Evolutionary conservation across 2,329 filamentous ascomycete genomes (phyloP).

Genomic region (Cladosporium austrohemisphaericum): DNA sequence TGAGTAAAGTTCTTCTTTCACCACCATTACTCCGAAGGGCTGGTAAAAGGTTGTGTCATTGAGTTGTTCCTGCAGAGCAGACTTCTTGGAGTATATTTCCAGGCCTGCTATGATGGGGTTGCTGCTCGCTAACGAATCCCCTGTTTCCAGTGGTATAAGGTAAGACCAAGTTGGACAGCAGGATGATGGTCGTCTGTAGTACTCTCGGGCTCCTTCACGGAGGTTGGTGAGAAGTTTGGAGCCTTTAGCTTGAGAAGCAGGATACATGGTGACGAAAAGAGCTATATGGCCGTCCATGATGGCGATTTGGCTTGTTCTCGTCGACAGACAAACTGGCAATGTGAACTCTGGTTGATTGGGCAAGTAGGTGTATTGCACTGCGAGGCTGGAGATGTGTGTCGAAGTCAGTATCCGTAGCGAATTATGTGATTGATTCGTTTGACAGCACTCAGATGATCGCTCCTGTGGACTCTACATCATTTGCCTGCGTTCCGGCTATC

Average conservation of each 20-base stretch:
- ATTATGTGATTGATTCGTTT: no score
- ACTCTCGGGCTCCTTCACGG: conserved; percentile 22
- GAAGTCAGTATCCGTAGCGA: no score
- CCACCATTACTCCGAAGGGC: conserved; percentile 22
- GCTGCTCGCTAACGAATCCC: no score
- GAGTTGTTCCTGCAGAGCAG: conserved; percentile 24
- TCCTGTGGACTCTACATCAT: no score
- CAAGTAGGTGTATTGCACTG: no score
- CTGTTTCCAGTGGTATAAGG: conserved; percentile 13
- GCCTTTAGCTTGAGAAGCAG: conserved; percentile 21
- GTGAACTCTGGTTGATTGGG: no score
- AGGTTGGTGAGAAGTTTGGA: conserved; percentile 24
- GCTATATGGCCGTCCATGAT: conserved; percentile 22
- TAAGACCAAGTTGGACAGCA: conserved; percentile 24
- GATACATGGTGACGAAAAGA: conserved; percentile 25
- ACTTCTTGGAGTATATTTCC: conserved; percentile 27
- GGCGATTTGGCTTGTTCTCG: no score
- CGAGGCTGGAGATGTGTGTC: no score
- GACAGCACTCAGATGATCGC: no score
- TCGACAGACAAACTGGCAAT: no score
- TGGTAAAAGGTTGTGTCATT: conserved; percentile 29
- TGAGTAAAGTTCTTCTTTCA: conserved; percentile 22
- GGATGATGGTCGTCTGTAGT: conserved; percentile 24
- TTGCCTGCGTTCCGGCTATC: no score
- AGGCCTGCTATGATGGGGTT: conserved; percentile 23